phyloP scores from a whole-genome alignment of 2,329 filamentous ascomycete genomes.

The Beauveria asiatica region DNA sequence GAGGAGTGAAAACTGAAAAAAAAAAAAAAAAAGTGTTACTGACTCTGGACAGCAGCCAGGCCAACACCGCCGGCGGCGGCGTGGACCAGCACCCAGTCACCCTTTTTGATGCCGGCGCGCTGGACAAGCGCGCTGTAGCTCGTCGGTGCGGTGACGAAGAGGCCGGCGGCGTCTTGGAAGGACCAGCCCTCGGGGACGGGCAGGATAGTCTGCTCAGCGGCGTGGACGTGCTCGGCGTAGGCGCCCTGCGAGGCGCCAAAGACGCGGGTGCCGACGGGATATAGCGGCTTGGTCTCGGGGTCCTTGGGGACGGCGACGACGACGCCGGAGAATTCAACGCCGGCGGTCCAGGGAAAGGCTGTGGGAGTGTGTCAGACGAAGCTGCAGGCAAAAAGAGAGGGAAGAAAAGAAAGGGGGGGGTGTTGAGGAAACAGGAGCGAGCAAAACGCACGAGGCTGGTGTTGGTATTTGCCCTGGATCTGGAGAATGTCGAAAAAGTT shows the following conservation, averaged over 20 bases:
- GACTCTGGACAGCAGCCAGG: slow-evolving; percentile 75
- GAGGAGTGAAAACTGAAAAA: too few relatives aligned
- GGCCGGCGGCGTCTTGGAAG: slow-evolving; percentile 73
- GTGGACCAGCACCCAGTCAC: slow-evolving; percentile 84
- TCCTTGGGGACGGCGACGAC: slow-evolving; percentile 57
- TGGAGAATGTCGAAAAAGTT: slow-evolving; percentile 98
- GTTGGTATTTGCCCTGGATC: slow-evolving; percentile 90
- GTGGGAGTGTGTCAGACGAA: background rate
- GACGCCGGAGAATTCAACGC: slow-evolving; percentile 77
- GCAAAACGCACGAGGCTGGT: slow-evolving; percentile 57
- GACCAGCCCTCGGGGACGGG: slow-evolving; percentile 75
- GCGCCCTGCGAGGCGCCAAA: slow-evolving; percentile 83
- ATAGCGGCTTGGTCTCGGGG: slow-evolving; percentile 34
- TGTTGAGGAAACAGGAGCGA: background rate
- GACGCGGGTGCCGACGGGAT: slow-evolving; percentile 68
- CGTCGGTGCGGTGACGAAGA: slow-evolving; percentile 89
- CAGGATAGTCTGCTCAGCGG: slow-evolving; percentile 57
- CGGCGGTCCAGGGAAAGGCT: slow-evolving; percentile 79
- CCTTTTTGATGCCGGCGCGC: slow-evolving; percentile 65
- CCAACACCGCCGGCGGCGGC: slow-evolving; percentile 90
- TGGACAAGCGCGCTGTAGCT: slow-evolving; percentile 77
- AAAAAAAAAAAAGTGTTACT: slow-evolving; percentile 6
- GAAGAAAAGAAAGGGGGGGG: background rate
- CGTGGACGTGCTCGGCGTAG: slow-evolving; percentile 69
- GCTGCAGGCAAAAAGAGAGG: background rate